phyloP scores from a whole-genome alignment of 2,329 filamentous ascomycete species.

The Cladosporium sphaerospermum region DNA sequence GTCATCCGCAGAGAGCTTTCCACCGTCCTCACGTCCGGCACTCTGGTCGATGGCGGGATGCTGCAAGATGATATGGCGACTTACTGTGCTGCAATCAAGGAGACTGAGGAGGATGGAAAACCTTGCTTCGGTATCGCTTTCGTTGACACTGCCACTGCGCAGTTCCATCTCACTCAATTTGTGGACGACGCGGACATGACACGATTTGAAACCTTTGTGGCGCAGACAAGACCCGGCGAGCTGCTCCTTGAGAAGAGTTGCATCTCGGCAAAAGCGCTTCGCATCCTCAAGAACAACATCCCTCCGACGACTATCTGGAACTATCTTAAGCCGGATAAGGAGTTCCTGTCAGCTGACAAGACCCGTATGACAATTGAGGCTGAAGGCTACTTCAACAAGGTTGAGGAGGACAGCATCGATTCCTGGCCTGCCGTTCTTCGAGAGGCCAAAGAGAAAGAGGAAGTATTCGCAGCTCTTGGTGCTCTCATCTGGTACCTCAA shows the following conservation, averaged over 20 bases:
- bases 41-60: slow-evolving; percentile 92
- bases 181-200: slow-evolving; percentile 88
- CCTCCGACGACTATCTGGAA: slow-evolving; percentile 93
- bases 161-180: slow-evolving; percentile 90
- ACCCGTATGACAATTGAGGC: slow-evolving; percentile 75
- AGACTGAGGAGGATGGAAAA: slow-evolving; percentile 57
- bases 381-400: slow-evolving; percentile 67
- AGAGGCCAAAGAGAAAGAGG: slow-evolving; percentile 68
- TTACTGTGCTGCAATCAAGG: slow-evolving; percentile 90
- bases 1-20: slow-evolving; percentile 87
- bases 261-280: slow-evolving; percentile 79
- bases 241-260: slow-evolving; percentile 75
- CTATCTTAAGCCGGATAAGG: slow-evolving; percentile 73
- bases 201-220: slow-evolving; percentile 94
- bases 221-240: slow-evolving; percentile 84
- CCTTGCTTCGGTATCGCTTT: slow-evolving; percentile 89
- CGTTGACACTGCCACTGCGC: slow-evolving; percentile 90
- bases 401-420: slow-evolving; percentile 50
- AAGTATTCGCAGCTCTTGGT: slow-evolving; percentile 85
- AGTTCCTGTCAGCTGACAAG: slow-evolving; percentile 85
- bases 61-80: slow-evolving; percentile 96
- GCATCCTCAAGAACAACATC: slow-evolving; percentile 95
- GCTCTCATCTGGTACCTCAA: slow-evolving; percentile 82
- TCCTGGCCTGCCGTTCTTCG: slow-evolving; percentile 73
- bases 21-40: slow-evolving; percentile 85